Base-by-base conservation (phyloP, 768 basidiomycete genomes). In the Russula virescens region DNA sequence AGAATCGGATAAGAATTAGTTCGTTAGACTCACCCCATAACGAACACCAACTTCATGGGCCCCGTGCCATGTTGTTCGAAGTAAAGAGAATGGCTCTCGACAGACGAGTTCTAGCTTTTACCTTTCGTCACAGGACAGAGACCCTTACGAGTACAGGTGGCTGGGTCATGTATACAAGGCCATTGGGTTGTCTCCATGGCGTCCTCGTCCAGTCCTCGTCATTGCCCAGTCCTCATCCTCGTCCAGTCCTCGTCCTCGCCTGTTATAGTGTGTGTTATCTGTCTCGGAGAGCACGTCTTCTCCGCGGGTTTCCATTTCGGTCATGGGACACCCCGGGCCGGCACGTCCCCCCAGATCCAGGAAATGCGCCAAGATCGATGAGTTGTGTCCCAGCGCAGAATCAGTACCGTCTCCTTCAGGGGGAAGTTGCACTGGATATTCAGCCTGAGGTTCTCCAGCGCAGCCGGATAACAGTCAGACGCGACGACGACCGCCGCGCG, bases 51-150 rank as follows among this genome's bases (percentile, higher is more conserved):
- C 69, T 89, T 90, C 63, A 79, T 77, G 11, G 79, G 79, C 0
- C 86, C 86, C 4, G 66, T 74, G 3, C 90, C 91, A 71, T 94
- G 91, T 45, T 85, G 80, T 71, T 91, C 89, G 65, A 80, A 92
- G 72, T 92, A 94, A 2, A 92, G 75, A 0, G 87, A 88, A 69
- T 90, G 88, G 54, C n/a, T n/a, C n/a, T n/a, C n/a, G n/a, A n/a
- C n/a, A n/a, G 79, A 72, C 55, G 78, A 74, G 3, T 73, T 72
- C n/a, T 72, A 75, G 18, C 76, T 73, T 26, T n/a, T n/a, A n/a
- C 84, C 73, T 31, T 76, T 69, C 2, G 83, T 83, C 18, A 91
- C 84, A 2, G 87, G 88, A 69, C 89, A 92, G n/a, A 90, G 78
- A 8, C 91, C 91, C 55, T 85, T 86, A 35, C 83, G 80, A 5